A percentile compares a stretch with the other conserved stretches of the same genome.
These are phyloP conservation scores for Cytospora piceicola DNA, from an alignment of 2,329 filamentous ascomycete genomes.

Conservation along the genomic window DNA sequence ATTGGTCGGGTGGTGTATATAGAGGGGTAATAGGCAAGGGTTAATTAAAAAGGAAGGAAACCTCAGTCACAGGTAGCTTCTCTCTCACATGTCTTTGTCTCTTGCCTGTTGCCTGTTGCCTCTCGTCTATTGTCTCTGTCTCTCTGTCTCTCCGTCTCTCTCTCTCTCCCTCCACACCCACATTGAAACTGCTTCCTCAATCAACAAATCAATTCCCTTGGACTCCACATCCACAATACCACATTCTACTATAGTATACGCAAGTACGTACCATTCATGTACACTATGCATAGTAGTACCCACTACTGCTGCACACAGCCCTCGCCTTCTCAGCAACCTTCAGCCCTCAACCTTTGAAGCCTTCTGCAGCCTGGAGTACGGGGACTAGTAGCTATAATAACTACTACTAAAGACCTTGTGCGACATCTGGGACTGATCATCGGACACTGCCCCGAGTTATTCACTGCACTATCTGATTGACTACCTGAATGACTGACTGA, in stretches of 20 bases:
- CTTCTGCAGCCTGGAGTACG: not conserved
- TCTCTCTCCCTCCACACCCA: not conserved
- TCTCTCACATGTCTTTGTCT: not conserved
- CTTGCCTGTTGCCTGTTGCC: rapidly evolving
- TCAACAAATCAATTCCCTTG: not conserved
- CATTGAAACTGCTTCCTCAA: not conserved
- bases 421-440: constrained; percentile 8
- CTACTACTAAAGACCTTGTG: constrained; percentile 9
- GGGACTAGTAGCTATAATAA: not conserved
- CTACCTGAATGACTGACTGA: not conserved
- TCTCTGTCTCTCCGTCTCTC: no score
- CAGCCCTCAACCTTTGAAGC: not conserved
- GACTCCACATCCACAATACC: not conserved
- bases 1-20: not conserved
- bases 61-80: no score
- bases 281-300: not conserved
- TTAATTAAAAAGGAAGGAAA: not conserved
- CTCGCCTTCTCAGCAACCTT: not conserved
- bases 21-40: not conserved
- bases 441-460: not conserved
- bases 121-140: no score
- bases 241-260: not conserved
- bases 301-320: not conserved
- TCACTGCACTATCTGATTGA: not conserved
- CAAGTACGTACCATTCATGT: not conserved